phyloP scores from a whole-genome alignment of 2,329 filamentous ascomycete species.

The Penicillium verrucosum region DNA sequence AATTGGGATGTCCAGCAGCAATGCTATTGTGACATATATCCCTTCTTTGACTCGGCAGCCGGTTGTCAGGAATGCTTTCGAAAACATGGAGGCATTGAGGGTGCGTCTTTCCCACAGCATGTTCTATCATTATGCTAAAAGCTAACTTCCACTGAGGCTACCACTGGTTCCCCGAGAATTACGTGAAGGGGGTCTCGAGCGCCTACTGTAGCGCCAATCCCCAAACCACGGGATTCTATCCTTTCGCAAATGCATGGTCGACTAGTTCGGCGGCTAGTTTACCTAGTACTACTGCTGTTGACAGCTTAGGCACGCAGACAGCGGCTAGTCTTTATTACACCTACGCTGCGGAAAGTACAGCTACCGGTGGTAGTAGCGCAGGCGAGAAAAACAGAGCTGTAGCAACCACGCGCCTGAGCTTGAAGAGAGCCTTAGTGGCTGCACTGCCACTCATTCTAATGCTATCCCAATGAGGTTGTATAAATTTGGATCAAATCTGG shows the following conservation, averaged over 20 bases:
- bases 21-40: not conserved
- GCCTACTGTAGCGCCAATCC: not conserved
- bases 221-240: not conserved
- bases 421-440: not conserved
- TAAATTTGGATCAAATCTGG: not conserved
- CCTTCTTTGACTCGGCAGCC: not conserved
- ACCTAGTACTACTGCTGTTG: not conserved
- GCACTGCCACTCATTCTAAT: not conserved
- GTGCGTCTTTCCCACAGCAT: not conserved
- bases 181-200: not conserved
- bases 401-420: not conserved
- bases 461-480: not conserved
- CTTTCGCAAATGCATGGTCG: not conserved
- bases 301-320: not conserved
- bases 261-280: not conserved
- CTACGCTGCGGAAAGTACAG: not conserved
- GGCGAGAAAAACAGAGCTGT: not conserved
- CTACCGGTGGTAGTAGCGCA: not conserved
- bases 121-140: too few species aligned
- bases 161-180: not conserved
- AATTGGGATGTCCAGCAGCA: not conserved
- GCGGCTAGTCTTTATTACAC: constrained; percentile 1
- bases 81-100: not conserved
- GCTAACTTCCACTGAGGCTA: not conserved
- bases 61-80: not conserved